Conservation (phyloP, 352 stramenopile genomes). For the Globisporangium carolinianum region DNA sequence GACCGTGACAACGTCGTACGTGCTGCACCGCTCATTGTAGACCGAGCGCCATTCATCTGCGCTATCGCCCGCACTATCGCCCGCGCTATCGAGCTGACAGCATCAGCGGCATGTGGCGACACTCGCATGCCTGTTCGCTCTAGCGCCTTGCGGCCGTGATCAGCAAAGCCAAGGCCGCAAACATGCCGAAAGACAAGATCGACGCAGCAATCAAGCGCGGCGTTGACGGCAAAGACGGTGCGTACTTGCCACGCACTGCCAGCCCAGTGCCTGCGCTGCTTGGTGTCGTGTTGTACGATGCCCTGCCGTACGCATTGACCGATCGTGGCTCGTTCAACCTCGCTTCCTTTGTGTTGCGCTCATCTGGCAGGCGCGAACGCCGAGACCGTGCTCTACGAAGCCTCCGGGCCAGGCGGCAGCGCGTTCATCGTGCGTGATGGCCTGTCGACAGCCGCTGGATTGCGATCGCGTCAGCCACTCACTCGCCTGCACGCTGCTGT, state of each 20-base stretch:
- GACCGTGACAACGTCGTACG: slow-evolving; percentile 67
- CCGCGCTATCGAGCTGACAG: no score
- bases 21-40: slow-evolving; percentile 2
- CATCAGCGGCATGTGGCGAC: no score
- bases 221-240: slow-evolving; percentile 71
- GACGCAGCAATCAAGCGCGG: slow-evolving; percentile 78
- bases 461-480: not conserved
- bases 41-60: no score
- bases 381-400: slow-evolving; percentile 76
- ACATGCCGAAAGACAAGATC: slow-evolving; percentile 83
- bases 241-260: not conserved
- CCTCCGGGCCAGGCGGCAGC: slow-evolving; percentile 57
- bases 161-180: slow-evolving; percentile 71
- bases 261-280: no score
- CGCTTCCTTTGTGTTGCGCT: not conserved
- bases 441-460: not conserved
- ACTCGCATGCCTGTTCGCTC: not conserved
- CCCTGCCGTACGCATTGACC: no score
- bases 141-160: slow-evolving; percentile 44
- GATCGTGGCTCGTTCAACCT: not conserved
- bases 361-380: slow-evolving; percentile 34
- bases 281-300: no score
- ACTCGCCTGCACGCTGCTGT: not conserved
- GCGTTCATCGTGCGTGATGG: slow-evolving; percentile 47
- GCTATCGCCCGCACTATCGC: no score